A percentile compares a stretch with the other conserved stretches of the same genome.
These are phyloP conservation scores for Otatea glauca DNA, from an alignment of 176 grass and related monocot genomes.

Conservation along the genomic window DNA sequence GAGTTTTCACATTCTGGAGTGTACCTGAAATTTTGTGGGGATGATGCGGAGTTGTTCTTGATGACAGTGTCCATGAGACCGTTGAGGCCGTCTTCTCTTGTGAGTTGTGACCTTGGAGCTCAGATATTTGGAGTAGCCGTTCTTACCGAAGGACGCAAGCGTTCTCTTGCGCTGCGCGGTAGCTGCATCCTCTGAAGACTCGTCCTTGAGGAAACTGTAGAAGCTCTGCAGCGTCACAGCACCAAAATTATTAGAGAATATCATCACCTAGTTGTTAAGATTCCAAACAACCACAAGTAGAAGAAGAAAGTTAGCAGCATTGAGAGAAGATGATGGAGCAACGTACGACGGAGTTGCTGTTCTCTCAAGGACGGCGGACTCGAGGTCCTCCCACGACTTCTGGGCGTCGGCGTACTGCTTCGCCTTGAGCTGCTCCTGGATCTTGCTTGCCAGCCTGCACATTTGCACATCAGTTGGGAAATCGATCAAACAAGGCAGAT, in stretches of 20 bases:
- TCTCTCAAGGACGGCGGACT: slow-evolving; percentile 40
- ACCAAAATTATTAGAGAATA: not conserved
- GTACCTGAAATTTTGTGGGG: slow-evolving; percentile 60
- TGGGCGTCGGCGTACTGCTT: slow-evolving; percentile 53
- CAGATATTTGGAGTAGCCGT: slow-evolving; percentile 57
- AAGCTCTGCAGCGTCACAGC: slow-evolving; percentile 54
- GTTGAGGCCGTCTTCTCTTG: slow-evolving; percentile 30
- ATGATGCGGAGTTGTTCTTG: slow-evolving; percentile 79
- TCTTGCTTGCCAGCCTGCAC: slow-evolving; percentile 57
- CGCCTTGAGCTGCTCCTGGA: slow-evolving; percentile 52
- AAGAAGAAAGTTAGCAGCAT: not conserved
- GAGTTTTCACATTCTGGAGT: not conserved
- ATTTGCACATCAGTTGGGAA: not conserved
- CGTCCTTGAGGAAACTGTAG: slow-evolving; percentile 83
- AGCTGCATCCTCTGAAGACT: slow-evolving; percentile 7
- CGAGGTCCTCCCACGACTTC: slow-evolving; percentile 57
- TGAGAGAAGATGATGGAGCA: not conserved
- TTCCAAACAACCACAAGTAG: too few species aligned
- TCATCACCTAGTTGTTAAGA: too few species aligned
- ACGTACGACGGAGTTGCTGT: slow-evolving; percentile 64
- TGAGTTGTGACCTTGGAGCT: slow-evolving; percentile 46
- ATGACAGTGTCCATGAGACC: slow-evolving; percentile 71
- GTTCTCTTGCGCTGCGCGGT: not conserved
- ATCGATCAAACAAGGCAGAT: too few species aligned
- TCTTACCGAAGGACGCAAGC: slow-evolving; percentile 39